Evolutionary conservation across 805 yeast genomes (phyloP).

Genomic region (Scheffersomyces ergatensis): DNA sequence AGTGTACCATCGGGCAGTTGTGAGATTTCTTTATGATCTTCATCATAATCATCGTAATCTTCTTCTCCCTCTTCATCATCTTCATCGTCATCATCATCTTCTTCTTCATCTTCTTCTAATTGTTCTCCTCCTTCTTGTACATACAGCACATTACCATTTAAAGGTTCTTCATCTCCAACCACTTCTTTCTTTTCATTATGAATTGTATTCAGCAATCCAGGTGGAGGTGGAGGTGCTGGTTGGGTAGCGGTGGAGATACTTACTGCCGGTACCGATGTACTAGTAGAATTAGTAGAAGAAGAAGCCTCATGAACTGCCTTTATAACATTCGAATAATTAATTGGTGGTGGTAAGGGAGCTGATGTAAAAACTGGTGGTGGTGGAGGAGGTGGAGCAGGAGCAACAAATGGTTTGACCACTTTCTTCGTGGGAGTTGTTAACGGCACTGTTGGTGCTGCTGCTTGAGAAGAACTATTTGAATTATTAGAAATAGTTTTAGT

Average conservation of each 20-base stretch:
- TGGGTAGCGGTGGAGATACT: constrained; percentile 7
- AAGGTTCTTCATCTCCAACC: constrained; percentile 9
- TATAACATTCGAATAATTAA: constrained; percentile 20
- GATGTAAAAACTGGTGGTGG: constrained; percentile 15
- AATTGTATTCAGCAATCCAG: constrained; percentile 2
- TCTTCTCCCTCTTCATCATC: constrained; percentile 9
- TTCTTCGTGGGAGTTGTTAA: constrained; percentile 8
- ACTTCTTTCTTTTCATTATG: neutral
- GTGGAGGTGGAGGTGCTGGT: constrained; percentile 4
- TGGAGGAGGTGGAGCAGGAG: constrained; percentile 8
- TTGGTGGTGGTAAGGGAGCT: constrained; percentile 22
- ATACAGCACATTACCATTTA: constrained; percentile 5
- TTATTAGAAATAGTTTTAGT: neutral
- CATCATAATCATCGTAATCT: constrained; percentile 6
- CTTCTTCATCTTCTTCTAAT: constrained; percentile 1
- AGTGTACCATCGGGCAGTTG: neutral
- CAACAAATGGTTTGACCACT: constrained; percentile 5
- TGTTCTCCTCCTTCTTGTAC: constrained; percentile 12
- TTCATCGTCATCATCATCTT: neutral
- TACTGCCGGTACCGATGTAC: constrained; percentile 7
- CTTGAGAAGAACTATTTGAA: neutral
- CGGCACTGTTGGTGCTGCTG: neutral
- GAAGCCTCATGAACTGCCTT: constrained; percentile 17
- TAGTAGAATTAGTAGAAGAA: constrained; percentile 4
- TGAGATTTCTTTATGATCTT: neutral